Evolutionary conservation across 2,329 filamentous ascomycete species (phyloP).

Genomic region (Colletotrichum tropicale): DNA sequence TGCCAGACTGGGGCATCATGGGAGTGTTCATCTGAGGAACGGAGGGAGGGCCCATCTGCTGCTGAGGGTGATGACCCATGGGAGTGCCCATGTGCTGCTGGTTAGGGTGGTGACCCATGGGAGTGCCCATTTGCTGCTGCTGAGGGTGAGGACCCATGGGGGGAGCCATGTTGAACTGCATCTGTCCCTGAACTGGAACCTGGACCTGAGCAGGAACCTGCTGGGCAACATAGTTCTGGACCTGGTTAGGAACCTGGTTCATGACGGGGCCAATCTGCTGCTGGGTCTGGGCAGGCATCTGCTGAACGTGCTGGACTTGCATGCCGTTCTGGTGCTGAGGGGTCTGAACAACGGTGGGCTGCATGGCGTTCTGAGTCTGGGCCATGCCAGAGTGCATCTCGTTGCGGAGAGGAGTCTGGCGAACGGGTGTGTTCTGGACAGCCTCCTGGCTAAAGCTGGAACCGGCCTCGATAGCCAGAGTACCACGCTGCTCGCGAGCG

Average conservation of each 20-base stretch:
- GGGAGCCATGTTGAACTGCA: conserved; percentile 10
- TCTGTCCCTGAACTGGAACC: not conserved
- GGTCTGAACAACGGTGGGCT: not conserved
- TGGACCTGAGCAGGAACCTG: not conserved
- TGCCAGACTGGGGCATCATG: not conserved
- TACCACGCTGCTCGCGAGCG: not conserved
- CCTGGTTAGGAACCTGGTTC: not conserved
- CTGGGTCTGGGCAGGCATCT: not conserved
- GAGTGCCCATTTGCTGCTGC: not conserved
- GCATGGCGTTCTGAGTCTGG: not conserved
- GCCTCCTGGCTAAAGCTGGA: not conserved
- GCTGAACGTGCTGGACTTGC: not conserved
- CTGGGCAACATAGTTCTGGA: not conserved
- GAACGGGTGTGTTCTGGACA: not conserved
- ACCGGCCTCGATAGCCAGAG: conserved; percentile 10
- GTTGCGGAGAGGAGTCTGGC: not conserved
- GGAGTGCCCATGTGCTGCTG: not conserved
- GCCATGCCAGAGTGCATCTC: not conserved
- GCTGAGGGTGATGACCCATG: not conserved
- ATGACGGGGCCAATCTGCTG: not conserved
- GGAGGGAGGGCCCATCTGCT: not conserved
- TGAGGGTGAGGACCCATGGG: not conserved
- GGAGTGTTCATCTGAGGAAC: conserved; percentile 6
- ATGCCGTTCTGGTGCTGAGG: not conserved
- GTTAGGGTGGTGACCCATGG: not conserved